These are phyloP conservation scores for Sanghuangporus weigelae DNA, from an alignment of 1,284 basidiomycete species.

Conservation along the genomic window DNA sequence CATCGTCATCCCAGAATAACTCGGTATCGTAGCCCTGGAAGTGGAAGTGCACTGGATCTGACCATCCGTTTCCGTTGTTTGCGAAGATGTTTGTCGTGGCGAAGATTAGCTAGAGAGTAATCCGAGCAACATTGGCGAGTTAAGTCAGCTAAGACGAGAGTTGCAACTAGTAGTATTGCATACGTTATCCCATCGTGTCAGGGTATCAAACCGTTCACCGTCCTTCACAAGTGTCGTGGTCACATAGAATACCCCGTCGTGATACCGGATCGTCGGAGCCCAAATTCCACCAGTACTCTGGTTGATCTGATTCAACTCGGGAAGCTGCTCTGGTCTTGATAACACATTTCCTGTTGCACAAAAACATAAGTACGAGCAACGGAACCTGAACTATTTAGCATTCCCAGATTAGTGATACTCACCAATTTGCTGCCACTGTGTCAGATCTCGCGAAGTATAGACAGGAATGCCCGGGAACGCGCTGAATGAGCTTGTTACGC, in stretches of 20 bases:
- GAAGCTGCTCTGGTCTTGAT: slow-evolving; percentile 22
- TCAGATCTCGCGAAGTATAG: slow-evolving; percentile 23
- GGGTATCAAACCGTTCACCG: slow-evolving; percentile 24
- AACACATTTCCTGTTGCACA: slow-evolving; percentile 21
- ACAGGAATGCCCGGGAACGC: slow-evolving; percentile 25
- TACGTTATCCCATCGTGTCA: slow-evolving; percentile 31
- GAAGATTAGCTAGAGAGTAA: slow-evolving; percentile 29
- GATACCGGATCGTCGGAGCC: slow-evolving; percentile 22
- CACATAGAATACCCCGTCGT: slow-evolving; percentile 27
- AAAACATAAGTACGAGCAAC: background rate
- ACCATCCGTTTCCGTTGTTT: slow-evolving; percentile 29
- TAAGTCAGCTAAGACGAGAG: background rate
- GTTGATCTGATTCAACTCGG: slow-evolving; percentile 21
- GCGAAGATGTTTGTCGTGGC: slow-evolving; percentile 36
- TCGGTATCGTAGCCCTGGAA: slow-evolving; percentile 38
- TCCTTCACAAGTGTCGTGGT: slow-evolving; percentile 31
- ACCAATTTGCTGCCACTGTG: slow-evolving; percentile 25
- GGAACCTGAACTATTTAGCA: background rate
- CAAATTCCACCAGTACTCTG: slow-evolving; percentile 24
- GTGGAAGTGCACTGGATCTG: slow-evolving; percentile 39
- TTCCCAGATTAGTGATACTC: background rate
- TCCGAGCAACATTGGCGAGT: background rate
- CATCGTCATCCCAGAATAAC: slow-evolving; percentile 36
- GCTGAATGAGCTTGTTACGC: slow-evolving; percentile 23
- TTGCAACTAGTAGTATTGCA: background rate